phyloP scores from a whole-genome alignment of 257 asterid species.

The Solanum etuberosum region DNA sequence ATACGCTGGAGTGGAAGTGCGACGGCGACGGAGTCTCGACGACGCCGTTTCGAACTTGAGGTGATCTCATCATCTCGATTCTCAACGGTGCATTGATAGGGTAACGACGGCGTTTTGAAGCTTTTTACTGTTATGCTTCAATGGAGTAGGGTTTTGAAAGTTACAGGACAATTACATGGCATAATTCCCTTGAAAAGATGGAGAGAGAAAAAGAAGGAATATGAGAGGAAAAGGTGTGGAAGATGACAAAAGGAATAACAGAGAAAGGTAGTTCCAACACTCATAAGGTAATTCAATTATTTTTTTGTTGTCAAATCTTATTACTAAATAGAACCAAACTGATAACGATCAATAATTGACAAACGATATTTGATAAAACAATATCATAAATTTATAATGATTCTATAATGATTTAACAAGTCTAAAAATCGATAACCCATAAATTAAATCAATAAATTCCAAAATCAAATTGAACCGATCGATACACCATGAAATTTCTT shows the following conservation, averaged over 20 bases:
- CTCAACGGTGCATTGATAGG: background rate
- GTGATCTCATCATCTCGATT: constrained; percentile 16
- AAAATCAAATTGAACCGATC: too few relatives aligned
- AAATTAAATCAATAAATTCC: background rate
- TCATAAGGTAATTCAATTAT: background rate
- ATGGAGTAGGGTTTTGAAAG: constrained; percentile 5
- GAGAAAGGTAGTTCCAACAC: background rate
- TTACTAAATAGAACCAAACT: too few relatives aligned
- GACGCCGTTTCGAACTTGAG: constrained; percentile 22
- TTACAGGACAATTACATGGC: constrained; percentile 13
- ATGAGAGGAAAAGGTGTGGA: background rate
- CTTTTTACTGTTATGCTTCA: background rate
- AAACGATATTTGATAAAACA: too few relatives aligned
- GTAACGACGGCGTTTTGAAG: background rate
- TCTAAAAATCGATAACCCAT: too few relatives aligned
- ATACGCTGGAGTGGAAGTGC: constrained; percentile 34
- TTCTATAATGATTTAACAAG: too few relatives aligned
- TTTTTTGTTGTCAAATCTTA: too few relatives aligned
- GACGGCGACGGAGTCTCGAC: constrained; percentile 34
- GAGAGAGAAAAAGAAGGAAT: background rate
- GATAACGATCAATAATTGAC: background rate
- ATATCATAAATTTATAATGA: background rate
- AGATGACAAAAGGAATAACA: background rate
- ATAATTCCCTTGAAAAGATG: constrained; percentile 11
- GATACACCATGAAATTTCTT: background rate